Evolutionary conservation across 1,284 basidiomycete species (phyloP), one percentile per base, ranked within the genome.

Genomic region (Taiwanofungus camphoratus): DNA sequence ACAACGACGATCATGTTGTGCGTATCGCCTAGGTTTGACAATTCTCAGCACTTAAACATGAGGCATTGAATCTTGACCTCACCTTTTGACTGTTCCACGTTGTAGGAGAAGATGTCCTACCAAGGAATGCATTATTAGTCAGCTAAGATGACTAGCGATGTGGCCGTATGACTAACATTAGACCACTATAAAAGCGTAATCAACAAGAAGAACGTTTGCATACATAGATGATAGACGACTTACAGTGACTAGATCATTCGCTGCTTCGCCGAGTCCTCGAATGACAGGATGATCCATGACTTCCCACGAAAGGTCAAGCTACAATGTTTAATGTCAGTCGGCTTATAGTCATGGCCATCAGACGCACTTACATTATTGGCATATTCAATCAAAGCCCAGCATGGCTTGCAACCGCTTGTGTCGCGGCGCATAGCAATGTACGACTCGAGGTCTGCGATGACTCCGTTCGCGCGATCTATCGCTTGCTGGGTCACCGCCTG

Each of bases 51-150:
- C n/a, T n/a, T 15, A 5, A 20, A 15, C 30, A n/a, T 8, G 29
- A 26, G 6, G 26, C n/a, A 11, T 32, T 11, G 19, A 35, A 5
- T 13, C n/a, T n/a, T n/a, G n/a, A n/a, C 42, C 55, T 32, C 24
- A 59, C 59, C 59, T 44, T 58, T 60, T 2, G 66, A 58, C 50
- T 70, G 68, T 48, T 71, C 68, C 36, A 66, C 63, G 44, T 70
- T 70, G 58, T 61, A 71, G 1, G 69, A 71, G 53, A 68, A 70
- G 31, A 70, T 62, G 51, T 70, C 67, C 67, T 71, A 51, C 19
- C 35, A 31, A 36, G 34, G 45, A 33, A 34, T 35, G 19, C 21
- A 30, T 18, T 29, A 19, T 19, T 38, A 9, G 39, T 41, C 39
- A 50, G 38, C 38, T 37, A 30, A 19, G 18, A 15, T 36, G 8